phyloP scores from a whole-genome alignment of 306 rosid species.

The Mimosa pudica region DNA sequence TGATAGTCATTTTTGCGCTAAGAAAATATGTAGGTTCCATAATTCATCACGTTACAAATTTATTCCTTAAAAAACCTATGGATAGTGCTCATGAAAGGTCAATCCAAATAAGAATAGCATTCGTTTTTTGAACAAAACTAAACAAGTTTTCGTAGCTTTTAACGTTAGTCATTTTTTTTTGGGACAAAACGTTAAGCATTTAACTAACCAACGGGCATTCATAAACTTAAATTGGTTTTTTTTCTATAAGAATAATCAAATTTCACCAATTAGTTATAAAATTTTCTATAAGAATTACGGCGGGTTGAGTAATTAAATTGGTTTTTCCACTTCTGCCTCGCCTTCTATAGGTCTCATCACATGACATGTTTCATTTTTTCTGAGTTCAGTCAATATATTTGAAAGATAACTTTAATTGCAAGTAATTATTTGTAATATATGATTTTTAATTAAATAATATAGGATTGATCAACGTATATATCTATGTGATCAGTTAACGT shows the following conservation, averaged over 20 bases:
- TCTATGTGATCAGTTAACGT: neutral
- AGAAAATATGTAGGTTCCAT: too few relatives aligned
- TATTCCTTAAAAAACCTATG: too few relatives aligned
- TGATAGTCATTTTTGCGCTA: too few relatives aligned
- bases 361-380: neutral
- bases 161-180: too few relatives aligned
- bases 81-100: too few relatives aligned
- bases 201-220: neutral
- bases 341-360: neutral
- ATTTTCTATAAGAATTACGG: neutral
- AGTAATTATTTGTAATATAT: neutral
- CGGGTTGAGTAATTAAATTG: neutral
- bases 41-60: too few relatives aligned
- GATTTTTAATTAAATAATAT: too few relatives aligned
- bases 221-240: too few relatives aligned
- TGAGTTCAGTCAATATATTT: too few relatives aligned
- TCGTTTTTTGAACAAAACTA: neutral
- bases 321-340: neutral
- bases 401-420: neutral
- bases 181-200: neutral
- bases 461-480: neutral
- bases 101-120: neutral
- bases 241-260: neutral
- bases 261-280: neutral
- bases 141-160: neutral